These are phyloP conservation scores for Ustilago curta DNA, from an alignment of 1,284 basidiomycete species.

Conservation along the genomic window DNA sequence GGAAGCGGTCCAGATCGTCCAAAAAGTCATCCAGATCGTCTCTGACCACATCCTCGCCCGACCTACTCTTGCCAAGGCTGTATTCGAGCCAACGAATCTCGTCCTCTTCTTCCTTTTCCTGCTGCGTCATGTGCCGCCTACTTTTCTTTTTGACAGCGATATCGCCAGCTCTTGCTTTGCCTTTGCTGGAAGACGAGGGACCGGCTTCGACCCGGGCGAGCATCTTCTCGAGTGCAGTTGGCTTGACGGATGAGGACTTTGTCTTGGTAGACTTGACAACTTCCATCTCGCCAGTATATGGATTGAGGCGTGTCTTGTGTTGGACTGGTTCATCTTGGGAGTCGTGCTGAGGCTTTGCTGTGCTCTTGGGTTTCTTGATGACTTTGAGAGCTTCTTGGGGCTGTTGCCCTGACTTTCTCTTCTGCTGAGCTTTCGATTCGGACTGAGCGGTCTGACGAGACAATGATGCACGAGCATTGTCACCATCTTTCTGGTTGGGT, in stretches of 20 bases:
- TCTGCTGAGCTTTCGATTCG: slow-evolving; percentile 1
- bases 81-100: slow-evolving; percentile 68
- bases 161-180: slow-evolving; percentile 18
- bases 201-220: slow-evolving; percentile 35
- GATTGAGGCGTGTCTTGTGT: slow-evolving; percentile 31
- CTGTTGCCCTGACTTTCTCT: slow-evolving; percentile 25
- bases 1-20: slow-evolving; percentile 59
- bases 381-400: slow-evolving; percentile 23
- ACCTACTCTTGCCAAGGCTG: slow-evolving; percentile 47
- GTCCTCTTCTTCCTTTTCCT: slow-evolving; percentile 66
- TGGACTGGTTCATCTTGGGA: neutral
- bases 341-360: neutral
- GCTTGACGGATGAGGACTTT: slow-evolving; percentile 21
- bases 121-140: slow-evolving; percentile 44
- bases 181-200: slow-evolving; percentile 21
- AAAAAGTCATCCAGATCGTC: slow-evolving; percentile 62
- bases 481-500: neutral
- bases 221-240: slow-evolving; percentile 48
- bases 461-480: slow-evolving; percentile 1
- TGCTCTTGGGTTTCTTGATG: slow-evolving; percentile 34
- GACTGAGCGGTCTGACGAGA: neutral
- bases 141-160: slow-evolving; percentile 33
- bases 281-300: slow-evolving; percentile 47
- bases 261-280: slow-evolving; percentile 7
- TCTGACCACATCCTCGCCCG: slow-evolving; percentile 36